Evolutionary conservation across 768 basidiomycete genomes (phyloP), one percentile per base, ranked within the genome.

Genomic region (Boletus subparvulus): DNA sequence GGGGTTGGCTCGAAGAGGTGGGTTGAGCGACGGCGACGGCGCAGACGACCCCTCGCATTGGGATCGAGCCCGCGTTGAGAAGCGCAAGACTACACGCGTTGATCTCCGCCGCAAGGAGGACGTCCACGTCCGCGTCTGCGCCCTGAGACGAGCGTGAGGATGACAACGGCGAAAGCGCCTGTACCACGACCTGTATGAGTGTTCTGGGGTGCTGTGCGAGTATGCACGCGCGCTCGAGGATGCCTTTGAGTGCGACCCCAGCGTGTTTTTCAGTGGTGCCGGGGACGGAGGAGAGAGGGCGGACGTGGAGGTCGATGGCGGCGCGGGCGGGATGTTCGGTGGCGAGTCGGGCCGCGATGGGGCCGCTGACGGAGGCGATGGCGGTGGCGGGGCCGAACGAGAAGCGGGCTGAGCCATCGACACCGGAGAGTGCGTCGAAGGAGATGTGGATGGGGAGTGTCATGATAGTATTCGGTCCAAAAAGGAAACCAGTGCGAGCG

Each of bases 391-490:
- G n/a, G 11, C 37, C 62, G 19, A 55, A 58, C 0, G 57, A 82
- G 64, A 92, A 92, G 26, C 84, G 77, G 3, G 88, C 89, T 4
- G 88, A 90, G 1, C 88, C 88, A 59, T 92, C 90, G 21, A 85
- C 87, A 49, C 87, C 78, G n/a, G 84, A 82, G 10, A 91, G 77
- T 0, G 75, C 76, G 47, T 87, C 84, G 58, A 83, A 87, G 7
- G 72, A 69, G 39, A 88, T 78, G 40, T 57, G 55, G 42, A 73
- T 60, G 28, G 52, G 41, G n/a, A 49, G 48, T 2, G 52, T 28
- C 54, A 56, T 59, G 14, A 19, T 32, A 1, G 19, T 33, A 37
- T 6, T 26, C 26, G 5, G 26, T 26, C 43, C 1, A 8, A 55
- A 41, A 56, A 46, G 55, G 45, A 39, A 39, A 39, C 16, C 3